Base-by-base conservation (phyloP, 805 yeast genomes). In the Cyberlindnera euphorbiiphila region DNA sequence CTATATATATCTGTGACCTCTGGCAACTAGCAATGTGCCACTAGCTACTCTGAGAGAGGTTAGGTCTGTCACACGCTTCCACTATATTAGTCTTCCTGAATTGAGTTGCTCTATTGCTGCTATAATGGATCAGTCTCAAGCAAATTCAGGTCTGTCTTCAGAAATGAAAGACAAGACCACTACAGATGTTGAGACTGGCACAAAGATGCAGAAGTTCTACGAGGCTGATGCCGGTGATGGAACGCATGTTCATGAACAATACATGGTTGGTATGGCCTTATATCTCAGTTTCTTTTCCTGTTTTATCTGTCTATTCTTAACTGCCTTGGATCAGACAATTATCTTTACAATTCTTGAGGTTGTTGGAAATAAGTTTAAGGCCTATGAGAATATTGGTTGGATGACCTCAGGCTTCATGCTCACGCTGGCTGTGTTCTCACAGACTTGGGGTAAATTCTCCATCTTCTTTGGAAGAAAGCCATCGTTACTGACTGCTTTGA, bases 321-420 rank as follows among this genome's bases (percentile, higher is more conserved):
- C 39, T 51, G 20, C 60, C 56, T 32, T 78, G 28, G 85, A 78
- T 52, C 77, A 72, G 45, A 76, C 81, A n/a, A 78, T 78, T 39
- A 72, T 72, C 2, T 50, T 72, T 8, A 72, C 82, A 2, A 59
- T 75, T 10, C 57, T 77, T 32, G 66, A 74, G 13, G 60, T 57
- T 2, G 74, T 78, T 5, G 74, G 79, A 4, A 59, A 61, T 36
- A 60, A 74, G 41, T 78, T 78, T 49, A 46, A 65, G n/a, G 63
- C 66, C 5, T 77, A 73, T 46, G 65, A 70, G 7, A 66, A 73
- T 39, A 62, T 77, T 7, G 78, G 79, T 3, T 78, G 86, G 85
- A 52, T 78, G 18, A 59, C 77, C 8, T 60, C 79, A 0, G 81
- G 76, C 1, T 79, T 68, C 53, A 51, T 74, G 51, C 57, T 78